phyloP scores from a whole-genome alignment of 2,329 filamentous ascomycete species.

The Colletotrichum liriopes region DNA sequence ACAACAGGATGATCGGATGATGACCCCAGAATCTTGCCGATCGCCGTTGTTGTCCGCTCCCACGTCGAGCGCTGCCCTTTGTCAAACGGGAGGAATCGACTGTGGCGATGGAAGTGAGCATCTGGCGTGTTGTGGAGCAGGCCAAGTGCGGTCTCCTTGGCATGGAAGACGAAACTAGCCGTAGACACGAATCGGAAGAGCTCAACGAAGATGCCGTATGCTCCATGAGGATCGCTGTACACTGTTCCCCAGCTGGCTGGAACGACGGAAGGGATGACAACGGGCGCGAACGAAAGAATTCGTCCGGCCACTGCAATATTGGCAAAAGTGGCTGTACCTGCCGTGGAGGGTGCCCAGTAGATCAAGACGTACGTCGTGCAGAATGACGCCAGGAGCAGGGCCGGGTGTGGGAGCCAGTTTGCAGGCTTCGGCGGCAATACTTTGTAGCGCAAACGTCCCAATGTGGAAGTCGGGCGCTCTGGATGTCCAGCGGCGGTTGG shows the following conservation, averaged over 20 bases:
- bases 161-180: slow-evolving; percentile 61
- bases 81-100: slow-evolving; percentile 62
- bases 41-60: slow-evolving; percentile 62
- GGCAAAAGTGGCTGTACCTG: slow-evolving; percentile 58
- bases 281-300: slow-evolving; percentile 60
- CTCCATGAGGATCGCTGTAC: slow-evolving; percentile 56
- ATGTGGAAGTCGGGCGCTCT: slow-evolving; percentile 50
- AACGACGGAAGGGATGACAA: slow-evolving; percentile 63
- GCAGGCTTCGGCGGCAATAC: slow-evolving; percentile 59
- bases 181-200: slow-evolving; percentile 65
- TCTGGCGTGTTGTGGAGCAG: slow-evolving; percentile 64
- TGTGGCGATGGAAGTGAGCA: slow-evolving; percentile 65
- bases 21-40: slow-evolving; percentile 64
- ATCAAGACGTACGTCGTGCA: slow-evolving; percentile 54
- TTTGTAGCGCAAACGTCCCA: slow-evolving; percentile 48
- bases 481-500: slow-evolving; percentile 55
- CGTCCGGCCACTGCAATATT: slow-evolving; percentile 52
- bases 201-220: slow-evolving; percentile 58
- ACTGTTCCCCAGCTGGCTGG: slow-evolving; percentile 65
- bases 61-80: slow-evolving; percentile 59
- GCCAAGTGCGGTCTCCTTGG: slow-evolving; percentile 59
- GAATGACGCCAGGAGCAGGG: slow-evolving; percentile 54
- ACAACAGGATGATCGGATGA: slow-evolving; percentile 72
- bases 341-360: slow-evolving; percentile 57
- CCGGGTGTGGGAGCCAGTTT: slow-evolving; percentile 60